Evolutionary conservation across 371 early-diverging fungal genomes (phyloP).

Genomic region (Dichotomocladium elegans): DNA sequence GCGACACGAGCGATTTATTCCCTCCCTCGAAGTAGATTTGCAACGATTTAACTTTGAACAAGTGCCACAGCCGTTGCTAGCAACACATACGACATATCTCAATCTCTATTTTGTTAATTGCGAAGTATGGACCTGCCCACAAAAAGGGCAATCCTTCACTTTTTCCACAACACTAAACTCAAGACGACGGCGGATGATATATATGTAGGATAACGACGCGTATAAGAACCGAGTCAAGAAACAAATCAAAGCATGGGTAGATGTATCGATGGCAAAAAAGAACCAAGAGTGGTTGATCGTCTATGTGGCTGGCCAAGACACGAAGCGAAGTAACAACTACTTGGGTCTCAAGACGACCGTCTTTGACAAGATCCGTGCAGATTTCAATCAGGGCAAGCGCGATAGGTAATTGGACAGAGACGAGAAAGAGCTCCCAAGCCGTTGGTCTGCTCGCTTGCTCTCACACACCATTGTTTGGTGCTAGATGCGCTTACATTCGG

Average conservation of each 20-base stretch:
- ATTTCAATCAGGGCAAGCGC: slow-evolving; percentile 75
- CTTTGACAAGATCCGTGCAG: slow-evolving; percentile 83
- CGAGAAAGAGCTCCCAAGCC: not conserved
- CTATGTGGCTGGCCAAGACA: slow-evolving; percentile 72
- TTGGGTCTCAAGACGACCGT: slow-evolving; percentile 68
- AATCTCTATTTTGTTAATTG: slow-evolving; percentile 82
- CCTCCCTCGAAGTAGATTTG: slow-evolving; percentile 66
- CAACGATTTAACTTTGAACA: slow-evolving; percentile 56
- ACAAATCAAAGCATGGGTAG: slow-evolving; percentile 83
- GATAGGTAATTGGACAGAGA: slow-evolving; percentile 48
- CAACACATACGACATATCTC: slow-evolving; percentile 64
- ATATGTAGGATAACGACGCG: slow-evolving; percentile 82
- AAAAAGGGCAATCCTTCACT: slow-evolving; percentile 55
- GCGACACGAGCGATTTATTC: slow-evolving; percentile 56
- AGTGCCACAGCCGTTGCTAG: slow-evolving; percentile 53
- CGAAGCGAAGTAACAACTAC: slow-evolving; percentile 59
- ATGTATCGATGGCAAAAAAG: slow-evolving; percentile 68
- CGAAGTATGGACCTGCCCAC: slow-evolving; percentile 50
- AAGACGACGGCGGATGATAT: no score
- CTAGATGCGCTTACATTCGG: slow-evolving; percentile 59
- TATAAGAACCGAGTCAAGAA: slow-evolving; percentile 74
- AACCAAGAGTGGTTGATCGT: slow-evolving; percentile 93
- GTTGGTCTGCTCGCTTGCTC: not conserved
- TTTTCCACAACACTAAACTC: no score
- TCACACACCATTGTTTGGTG: not conserved